phyloP scores from a whole-genome alignment of 108 stramenopile species.

The Skeletonema menzelii region DNA sequence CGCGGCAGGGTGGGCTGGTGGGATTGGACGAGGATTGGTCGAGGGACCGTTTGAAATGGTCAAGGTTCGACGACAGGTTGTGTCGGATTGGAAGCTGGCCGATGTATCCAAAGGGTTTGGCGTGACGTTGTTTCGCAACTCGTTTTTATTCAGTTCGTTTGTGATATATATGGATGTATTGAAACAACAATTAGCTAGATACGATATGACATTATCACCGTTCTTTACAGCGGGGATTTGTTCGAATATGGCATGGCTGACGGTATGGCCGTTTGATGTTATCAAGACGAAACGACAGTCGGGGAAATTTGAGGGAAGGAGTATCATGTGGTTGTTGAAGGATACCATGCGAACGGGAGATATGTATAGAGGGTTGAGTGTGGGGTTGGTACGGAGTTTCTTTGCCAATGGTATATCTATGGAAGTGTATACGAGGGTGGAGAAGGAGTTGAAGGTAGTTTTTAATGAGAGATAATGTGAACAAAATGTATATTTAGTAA shows the following conservation, averaged over 20 bases:
- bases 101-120: conserved; percentile 73
- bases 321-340: conserved; percentile 34
- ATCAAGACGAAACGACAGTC: conserved; percentile 74
- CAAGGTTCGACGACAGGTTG: conserved; percentile 76
- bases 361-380: conserved; percentile 70
- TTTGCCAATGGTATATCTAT: conserved; percentile 81
- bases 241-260: conserved; percentile 81
- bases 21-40: conserved; percentile 77
- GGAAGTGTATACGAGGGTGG: conserved; percentile 69
- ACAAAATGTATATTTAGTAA: too few relatives aligned
- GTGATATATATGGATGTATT: conserved; percentile 77
- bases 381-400: conserved; percentile 63
- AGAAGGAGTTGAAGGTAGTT: conserved; percentile 40
- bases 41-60: conserved; percentile 85
- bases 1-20: conserved; percentile 75
- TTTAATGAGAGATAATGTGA: not conserved
- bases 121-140: conserved; percentile 72
- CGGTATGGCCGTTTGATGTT: conserved; percentile 83
- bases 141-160: conserved; percentile 67
- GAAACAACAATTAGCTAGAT: conserved; percentile 50
- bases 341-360: conserved; percentile 56
- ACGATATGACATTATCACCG: conserved; percentile 41
- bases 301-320: conserved; percentile 60
- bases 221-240: conserved; percentile 82
- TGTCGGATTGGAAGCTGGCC: conserved; percentile 48